Evolutionary conservation across 495 filamentous ascomycete genomes (phyloP).

Genomic region (Jackrogersella multiformis): DNA sequence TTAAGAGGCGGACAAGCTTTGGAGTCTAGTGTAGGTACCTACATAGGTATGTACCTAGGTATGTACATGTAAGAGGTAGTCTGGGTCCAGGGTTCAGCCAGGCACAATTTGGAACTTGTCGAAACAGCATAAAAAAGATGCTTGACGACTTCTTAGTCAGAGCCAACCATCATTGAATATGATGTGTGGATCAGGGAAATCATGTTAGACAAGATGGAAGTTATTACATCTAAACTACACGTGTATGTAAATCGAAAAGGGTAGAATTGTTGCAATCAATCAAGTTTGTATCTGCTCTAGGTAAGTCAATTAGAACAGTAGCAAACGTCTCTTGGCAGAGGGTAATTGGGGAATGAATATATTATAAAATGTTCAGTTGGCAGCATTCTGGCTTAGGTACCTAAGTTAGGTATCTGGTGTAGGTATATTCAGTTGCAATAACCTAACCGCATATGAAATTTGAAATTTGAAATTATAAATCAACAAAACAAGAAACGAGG

Average conservation of each 20-base stretch:
- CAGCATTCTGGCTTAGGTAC: background rate
- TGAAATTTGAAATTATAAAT: background rate
- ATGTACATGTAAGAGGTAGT: constrained; percentile 18
- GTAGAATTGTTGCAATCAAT: constrained; percentile 7
- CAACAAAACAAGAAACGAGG: background rate
- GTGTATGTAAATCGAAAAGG: background rate
- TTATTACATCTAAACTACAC: constrained; percentile 3
- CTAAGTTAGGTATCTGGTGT: no score
- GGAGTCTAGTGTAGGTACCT: no score
- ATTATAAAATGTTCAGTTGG: constrained; percentile 14
- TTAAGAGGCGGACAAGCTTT: no score
- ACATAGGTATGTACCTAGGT: constrained; percentile 4
- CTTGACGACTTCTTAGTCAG: constrained; percentile 18
- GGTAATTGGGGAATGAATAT: constrained; percentile 1
- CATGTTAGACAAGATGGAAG: constrained; percentile 3
- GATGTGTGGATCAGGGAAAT: constrained; percentile 8
- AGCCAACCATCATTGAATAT: constrained; percentile 8
- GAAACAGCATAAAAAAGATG: constrained; percentile 34
- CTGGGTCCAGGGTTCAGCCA: constrained; percentile 27
- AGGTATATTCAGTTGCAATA: background rate
- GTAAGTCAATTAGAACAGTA: background rate
- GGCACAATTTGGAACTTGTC: constrained; percentile 35
- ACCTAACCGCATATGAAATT: background rate
- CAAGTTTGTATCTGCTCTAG: constrained; percentile 6
- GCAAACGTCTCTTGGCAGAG: constrained; percentile 12